phyloP scores from a whole-genome alignment of 768 basidiomycete genomes.

The Cystobasidium onofrii region DNA sequence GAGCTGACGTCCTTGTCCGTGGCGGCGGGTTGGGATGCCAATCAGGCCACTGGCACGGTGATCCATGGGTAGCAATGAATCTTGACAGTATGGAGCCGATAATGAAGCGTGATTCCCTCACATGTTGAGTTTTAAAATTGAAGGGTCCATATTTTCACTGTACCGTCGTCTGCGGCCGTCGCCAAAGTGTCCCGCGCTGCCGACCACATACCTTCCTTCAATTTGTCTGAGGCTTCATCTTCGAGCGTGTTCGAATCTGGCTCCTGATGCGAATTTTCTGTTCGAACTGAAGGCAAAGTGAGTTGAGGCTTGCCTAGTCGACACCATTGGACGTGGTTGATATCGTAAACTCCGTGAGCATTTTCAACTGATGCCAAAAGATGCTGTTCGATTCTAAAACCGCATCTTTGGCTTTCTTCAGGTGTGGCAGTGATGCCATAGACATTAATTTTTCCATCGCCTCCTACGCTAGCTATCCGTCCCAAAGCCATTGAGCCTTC shows the following conservation, averaged over 20 bases:
- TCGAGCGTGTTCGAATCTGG: slow-evolving; percentile 22
- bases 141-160: slow-evolving; percentile 65
- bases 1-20: too few species aligned
- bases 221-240: slow-evolving; percentile 2
- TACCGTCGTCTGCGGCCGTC: slow-evolving; percentile 78
- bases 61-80: too few species aligned
- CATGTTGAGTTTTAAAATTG: background rate
- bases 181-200: slow-evolving; percentile 63
- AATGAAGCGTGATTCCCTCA: too few species aligned
- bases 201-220: slow-evolving; percentile 43
- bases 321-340: slow-evolving; percentile 81
- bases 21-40: too few species aligned
- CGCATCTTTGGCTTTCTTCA: slow-evolving; percentile 24
- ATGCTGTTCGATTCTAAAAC: background rate
- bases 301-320: background rate
- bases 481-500: slow-evolving; percentile 52
- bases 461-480: slow-evolving; percentile 73
- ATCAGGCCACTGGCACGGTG: too few species aligned
- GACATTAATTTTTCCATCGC: slow-evolving; percentile 73
- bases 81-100: too few species aligned
- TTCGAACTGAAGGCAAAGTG: background rate
- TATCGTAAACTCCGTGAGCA: slow-evolving; percentile 75
- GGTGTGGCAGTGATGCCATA: slow-evolving; percentile 56
- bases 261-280: background rate
- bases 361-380: slow-evolving; percentile 56